phyloP scores from a whole-genome alignment of 805 yeast genomes.

The Kodamaea restingae region DNA sequence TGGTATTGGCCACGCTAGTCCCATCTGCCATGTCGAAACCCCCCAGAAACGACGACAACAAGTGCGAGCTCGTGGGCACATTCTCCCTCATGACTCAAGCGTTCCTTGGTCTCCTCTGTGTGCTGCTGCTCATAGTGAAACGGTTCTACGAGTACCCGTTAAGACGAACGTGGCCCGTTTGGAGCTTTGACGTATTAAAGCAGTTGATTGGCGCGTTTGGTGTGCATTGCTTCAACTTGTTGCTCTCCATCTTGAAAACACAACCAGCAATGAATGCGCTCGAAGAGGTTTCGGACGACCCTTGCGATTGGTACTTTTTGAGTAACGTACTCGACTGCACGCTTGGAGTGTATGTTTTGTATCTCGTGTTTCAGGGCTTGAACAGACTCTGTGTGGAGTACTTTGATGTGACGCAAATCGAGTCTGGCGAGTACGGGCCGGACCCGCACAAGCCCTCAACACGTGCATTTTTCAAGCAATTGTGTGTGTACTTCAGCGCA shows the following conservation, averaged over 20 bases:
- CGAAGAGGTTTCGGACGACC: conserved; percentile 37
- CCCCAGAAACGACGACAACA: conserved; percentile 20
- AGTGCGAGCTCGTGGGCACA: conserved; percentile 65
- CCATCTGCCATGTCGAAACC: too few species aligned
- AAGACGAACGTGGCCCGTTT: conserved; percentile 79
- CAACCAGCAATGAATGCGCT: not conserved
- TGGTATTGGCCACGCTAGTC: not conserved
- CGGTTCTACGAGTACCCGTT: conserved; percentile 74
- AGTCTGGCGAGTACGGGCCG: conserved; percentile 61
- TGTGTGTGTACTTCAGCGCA: conserved; percentile 62
- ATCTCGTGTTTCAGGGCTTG: conserved; percentile 46
- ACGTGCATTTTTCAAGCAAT: conserved; percentile 64
- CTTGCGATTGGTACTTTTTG: conserved; percentile 94
- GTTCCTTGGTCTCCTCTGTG: conserved; percentile 69
- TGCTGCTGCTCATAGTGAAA: conserved; percentile 69
- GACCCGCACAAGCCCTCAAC: conserved; percentile 52
- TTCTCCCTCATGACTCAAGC: conserved; percentile 78
- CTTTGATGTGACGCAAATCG: conserved; percentile 35
- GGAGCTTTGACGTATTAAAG: conserved; percentile 87
- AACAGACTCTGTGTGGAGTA: conserved; percentile 42
- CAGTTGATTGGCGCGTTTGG: conserved; percentile 86
- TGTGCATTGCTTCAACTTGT: conserved; percentile 73
- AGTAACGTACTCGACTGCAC: conserved; percentile 90
- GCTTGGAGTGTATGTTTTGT: conserved; percentile 80
- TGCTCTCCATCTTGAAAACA: conserved; percentile 61